These are phyloP conservation scores for Lyophyllum shimeji DNA, from an alignment of 768 basidiomycete genomes.

Conservation along the genomic window DNA sequence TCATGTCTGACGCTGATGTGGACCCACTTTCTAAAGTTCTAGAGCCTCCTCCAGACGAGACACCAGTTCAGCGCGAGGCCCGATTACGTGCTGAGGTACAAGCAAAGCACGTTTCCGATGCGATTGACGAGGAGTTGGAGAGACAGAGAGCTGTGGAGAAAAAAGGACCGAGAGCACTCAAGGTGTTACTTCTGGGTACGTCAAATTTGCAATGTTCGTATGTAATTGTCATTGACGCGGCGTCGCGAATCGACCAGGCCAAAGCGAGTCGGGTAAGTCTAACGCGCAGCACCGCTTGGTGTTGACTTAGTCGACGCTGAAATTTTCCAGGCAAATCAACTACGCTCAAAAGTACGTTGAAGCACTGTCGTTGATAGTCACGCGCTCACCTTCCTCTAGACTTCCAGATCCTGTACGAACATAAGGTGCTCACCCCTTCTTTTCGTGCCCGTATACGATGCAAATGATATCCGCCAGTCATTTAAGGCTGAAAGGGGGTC, in stretches of 20 bases:
- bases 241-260: conserved; percentile 42
- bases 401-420: conserved; percentile 63
- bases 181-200: conserved; percentile 62
- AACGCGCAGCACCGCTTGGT: background rate
- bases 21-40: conserved; percentile 51
- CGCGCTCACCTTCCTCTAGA: conserved; percentile 31
- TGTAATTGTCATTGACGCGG: background rate
- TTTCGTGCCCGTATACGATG: background rate
- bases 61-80: conserved; percentile 38
- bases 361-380: background rate
- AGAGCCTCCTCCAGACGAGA: conserved; percentile 55
- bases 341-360: conserved; percentile 70
- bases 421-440: conserved; percentile 39
- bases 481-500: conserved; percentile 61
- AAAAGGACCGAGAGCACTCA: conserved; percentile 49
- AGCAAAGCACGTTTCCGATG: conserved; percentile 56
- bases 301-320: background rate
- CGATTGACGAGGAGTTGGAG: conserved; percentile 64
- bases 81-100: conserved; percentile 48
- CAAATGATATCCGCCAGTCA: conserved; percentile 30
- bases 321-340: conserved; percentile 68
- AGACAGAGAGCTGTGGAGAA: conserved; percentile 46
- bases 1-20: conserved; percentile 20
- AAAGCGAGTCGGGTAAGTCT: conserved; percentile 74
- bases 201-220: background rate